These are phyloP conservation scores for Rhypophila decipiens DNA, from an alignment of 495 filamentous ascomycete genomes.

Conservation along the genomic window DNA sequence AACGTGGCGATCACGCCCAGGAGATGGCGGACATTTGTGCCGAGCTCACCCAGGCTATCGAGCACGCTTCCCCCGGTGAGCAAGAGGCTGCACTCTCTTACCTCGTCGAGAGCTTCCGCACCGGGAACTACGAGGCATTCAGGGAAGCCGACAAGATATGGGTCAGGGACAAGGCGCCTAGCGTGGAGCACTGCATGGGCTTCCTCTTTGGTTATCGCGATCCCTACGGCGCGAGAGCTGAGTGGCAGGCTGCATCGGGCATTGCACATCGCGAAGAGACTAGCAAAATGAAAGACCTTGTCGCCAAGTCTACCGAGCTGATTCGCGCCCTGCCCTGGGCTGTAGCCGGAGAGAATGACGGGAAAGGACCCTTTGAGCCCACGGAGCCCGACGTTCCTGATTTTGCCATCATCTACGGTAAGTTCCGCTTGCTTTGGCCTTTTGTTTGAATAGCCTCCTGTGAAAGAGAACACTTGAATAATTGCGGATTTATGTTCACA, in stretches of 20 bases:
- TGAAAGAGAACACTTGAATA: no score
- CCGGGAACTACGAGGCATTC: conserved; percentile 31
- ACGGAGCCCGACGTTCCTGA: conserved; percentile 32
- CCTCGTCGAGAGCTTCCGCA: conserved; percentile 29
- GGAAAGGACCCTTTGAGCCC: conserved; percentile 39
- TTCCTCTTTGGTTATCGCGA: conserved; percentile 46
- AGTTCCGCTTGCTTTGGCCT: no score
- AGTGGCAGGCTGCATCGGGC: conserved; percentile 41
- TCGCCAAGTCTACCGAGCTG: conserved; percentile 25
- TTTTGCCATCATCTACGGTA: conserved; percentile 38
- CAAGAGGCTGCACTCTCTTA: conserved; percentile 22
- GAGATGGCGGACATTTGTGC: conserved; percentile 21
- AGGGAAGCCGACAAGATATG: conserved; percentile 31
- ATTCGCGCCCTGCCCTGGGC: conserved; percentile 36
- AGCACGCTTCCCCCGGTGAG: conserved; percentile 35
- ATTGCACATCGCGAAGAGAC: conserved; percentile 38
- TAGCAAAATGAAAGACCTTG: conserved; percentile 22
- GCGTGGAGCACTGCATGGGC: conserved; percentile 38
- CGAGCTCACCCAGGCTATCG: conserved; percentile 51
- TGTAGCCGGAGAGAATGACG: conserved; percentile 21
- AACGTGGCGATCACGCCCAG: conserved; percentile 62
- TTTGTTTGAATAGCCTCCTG: no score
- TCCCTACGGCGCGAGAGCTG: conserved; percentile 39
- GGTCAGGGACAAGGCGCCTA: conserved; percentile 35
- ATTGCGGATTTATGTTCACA: no score